phyloP scores from a whole-genome alignment of 2,329 filamentous ascomycete species.

The Pseudogymnoascus sp. region DNA sequence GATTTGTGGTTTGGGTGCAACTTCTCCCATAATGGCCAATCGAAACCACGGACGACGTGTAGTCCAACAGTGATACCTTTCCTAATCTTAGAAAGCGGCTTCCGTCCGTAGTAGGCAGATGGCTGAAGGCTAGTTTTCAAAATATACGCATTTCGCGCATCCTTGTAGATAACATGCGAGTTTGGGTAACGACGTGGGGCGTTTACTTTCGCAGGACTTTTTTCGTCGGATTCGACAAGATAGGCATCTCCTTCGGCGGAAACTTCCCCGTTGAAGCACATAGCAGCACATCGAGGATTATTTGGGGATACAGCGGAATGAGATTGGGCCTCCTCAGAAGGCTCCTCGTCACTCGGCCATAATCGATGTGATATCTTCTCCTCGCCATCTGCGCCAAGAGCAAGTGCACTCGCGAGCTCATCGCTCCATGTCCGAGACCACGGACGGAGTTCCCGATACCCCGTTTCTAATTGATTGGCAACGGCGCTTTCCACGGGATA shows the following conservation, averaged over 20 bases:
- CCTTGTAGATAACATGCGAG: slow-evolving; percentile 81
- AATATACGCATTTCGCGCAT: slow-evolving; percentile 69
- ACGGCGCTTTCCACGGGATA: slow-evolving; percentile 75
- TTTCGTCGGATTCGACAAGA: slow-evolving; percentile 15
- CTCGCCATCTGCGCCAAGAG: slow-evolving; percentile 83
- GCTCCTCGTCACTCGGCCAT: slow-evolving; percentile 58
- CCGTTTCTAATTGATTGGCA: slow-evolving; percentile 87
- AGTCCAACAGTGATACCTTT: slow-evolving; percentile 78
- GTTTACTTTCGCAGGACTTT: slow-evolving; percentile 9
- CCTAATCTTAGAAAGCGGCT: slow-evolving; percentile 69
- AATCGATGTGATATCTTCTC: slow-evolving; percentile 76
- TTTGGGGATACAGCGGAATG: slow-evolving; percentile 27
- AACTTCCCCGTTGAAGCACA: slow-evolving; percentile 52
- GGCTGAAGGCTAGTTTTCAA: slow-evolving; percentile 79
- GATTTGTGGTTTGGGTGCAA: slow-evolving; percentile 42
- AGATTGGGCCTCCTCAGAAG: slow-evolving; percentile 27
- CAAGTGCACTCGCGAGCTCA: slow-evolving; percentile 80
- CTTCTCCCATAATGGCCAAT: slow-evolving; percentile 66
- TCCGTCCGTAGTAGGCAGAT: slow-evolving; percentile 74
- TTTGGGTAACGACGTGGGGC: slow-evolving; percentile 52
- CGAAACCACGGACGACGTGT: slow-evolving; percentile 82
- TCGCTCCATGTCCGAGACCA: slow-evolving; percentile 92
- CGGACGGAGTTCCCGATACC: slow-evolving; percentile 75
- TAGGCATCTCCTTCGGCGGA: slow-evolving; percentile 44
- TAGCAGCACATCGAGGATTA: slow-evolving; percentile 51